Conservation (phyloP, 1,139 yeast genomes). For the Neolecta irregularis region DNA sequence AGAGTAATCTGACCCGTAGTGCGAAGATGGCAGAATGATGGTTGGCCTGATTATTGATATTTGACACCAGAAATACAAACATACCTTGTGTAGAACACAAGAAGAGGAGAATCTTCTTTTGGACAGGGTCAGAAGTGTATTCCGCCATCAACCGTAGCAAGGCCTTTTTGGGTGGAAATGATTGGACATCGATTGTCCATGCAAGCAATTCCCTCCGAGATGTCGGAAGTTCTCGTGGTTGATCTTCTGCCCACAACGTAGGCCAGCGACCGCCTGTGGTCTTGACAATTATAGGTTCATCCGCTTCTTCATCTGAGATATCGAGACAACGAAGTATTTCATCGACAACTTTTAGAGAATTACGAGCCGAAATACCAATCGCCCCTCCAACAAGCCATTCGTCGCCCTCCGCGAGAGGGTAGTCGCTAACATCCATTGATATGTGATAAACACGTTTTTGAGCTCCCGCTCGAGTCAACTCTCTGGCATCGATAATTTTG, state of each 20-base stretch:
- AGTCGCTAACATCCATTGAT: constrained; percentile 18
- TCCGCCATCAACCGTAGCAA: constrained; percentile 17
- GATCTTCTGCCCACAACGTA: constrained; percentile 19
- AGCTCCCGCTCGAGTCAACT: constrained; percentile 18
- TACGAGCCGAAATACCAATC: constrained; percentile 20
- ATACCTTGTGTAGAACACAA: constrained; percentile 17
- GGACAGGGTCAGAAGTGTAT: constrained; percentile 14
- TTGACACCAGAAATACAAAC: neutral
- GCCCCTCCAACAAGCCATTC: constrained; percentile 20
- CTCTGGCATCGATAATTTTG: constrained; percentile 16
- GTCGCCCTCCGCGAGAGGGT: constrained; percentile 18
- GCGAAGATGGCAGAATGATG: constrained; percentile 17
- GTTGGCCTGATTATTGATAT: constrained; percentile 9
- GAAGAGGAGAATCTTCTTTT: constrained; percentile 16
- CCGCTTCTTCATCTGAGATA: constrained; percentile 9
- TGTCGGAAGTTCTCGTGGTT: constrained; percentile 15
- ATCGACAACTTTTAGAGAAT: constrained; percentile 15
- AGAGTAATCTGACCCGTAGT: constrained; percentile 14
- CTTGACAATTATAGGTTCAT: constrained; percentile 11
- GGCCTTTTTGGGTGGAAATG: constrained; percentile 17
- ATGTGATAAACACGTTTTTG: constrained; percentile 19
- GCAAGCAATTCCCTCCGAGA: constrained; percentile 17
- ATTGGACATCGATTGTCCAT: constrained; percentile 19
- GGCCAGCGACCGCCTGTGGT: constrained; percentile 20
- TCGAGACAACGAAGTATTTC: constrained; percentile 16